phyloP scores from a whole-genome alignment of 352 stramenopile genomes.

The Globisporangium heterothallicum region DNA sequence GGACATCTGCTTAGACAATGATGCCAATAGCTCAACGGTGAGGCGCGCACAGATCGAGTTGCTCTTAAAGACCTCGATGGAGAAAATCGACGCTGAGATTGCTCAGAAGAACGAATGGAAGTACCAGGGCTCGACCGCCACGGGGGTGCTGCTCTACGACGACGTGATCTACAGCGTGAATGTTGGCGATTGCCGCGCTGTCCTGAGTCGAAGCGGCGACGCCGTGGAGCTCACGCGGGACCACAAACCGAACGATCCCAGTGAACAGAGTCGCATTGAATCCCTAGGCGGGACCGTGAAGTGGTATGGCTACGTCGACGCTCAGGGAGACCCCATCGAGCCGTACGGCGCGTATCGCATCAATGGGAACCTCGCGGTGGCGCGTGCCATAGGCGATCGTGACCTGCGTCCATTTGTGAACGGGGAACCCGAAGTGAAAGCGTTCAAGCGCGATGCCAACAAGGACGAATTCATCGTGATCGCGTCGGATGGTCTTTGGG shows the following conservation, averaged over 20 bases:
- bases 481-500: conserved; percentile 91
- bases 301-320: conserved; percentile 88
- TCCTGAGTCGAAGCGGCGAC: conserved; percentile 84
- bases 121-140: conserved; percentile 72
- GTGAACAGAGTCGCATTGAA: conserved; percentile 72
- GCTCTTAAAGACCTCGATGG: conserved; percentile 37
- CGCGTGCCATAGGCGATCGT: conserved; percentile 87
- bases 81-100: conserved; percentile 56
- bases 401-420: conserved; percentile 84
- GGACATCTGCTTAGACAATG: conserved; percentile 8
- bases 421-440: conserved; percentile 74
- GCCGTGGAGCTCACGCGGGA: conserved; percentile 75
- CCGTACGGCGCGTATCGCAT: conserved; percentile 89
- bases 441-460: conserved; percentile 67
- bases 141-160: conserved; percentile 67
- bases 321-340: conserved; percentile 77
- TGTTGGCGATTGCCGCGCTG: conserved; percentile 93
- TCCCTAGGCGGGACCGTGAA: conserved; percentile 79
- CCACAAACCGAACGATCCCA: conserved; percentile 87
- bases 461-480: conserved; percentile 92
- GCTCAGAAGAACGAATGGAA: conserved; percentile 69
- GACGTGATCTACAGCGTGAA: conserved; percentile 86
- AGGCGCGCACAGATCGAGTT: conserved; percentile 29
- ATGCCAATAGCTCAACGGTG: conserved; percentile 22
- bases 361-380: conserved; percentile 91